phyloP scores from a whole-genome alignment of 768 basidiomycete genomes.

The Pleurotus pulmonarius region DNA sequence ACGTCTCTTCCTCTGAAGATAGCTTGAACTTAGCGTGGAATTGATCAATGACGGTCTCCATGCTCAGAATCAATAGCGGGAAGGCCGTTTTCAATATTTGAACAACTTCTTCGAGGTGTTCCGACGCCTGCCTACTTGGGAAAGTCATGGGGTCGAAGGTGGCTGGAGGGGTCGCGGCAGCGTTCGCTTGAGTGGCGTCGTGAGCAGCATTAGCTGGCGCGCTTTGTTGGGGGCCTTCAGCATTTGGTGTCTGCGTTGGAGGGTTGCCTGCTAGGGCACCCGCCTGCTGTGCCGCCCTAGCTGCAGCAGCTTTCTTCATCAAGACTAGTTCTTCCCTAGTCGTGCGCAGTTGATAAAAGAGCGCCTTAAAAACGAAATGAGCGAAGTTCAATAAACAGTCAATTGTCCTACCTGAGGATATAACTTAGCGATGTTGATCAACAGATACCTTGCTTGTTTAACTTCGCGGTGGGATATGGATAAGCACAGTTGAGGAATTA shows the following conservation, averaged over 20 bases:
- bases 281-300: conserved; percentile 29
- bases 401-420: conserved; percentile 77
- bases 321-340: conserved; percentile 65
- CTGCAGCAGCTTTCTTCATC: conserved; percentile 31
- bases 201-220: conserved; percentile 12
- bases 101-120: conserved; percentile 90
- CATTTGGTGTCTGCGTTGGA: conserved; percentile 11
- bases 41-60: conserved; percentile 98
- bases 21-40: conserved; percentile 88
- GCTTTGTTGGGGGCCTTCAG: conserved; percentile 1
- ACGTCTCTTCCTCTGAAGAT: conserved; percentile 88
- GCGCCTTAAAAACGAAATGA: conserved; percentile 49
- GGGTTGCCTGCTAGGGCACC: background rate
- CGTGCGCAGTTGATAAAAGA: conserved; percentile 94
- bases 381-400: background rate
- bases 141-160: conserved; percentile 22
- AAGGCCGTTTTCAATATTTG: conserved; percentile 94
- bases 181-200: background rate
- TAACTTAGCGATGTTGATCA: conserved; percentile 85
- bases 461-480: conserved; percentile 91
- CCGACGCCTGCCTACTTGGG: conserved; percentile 69
- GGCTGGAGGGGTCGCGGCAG: conserved; percentile 8
- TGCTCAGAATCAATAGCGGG: conserved; percentile 88
- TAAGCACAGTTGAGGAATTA: conserved; percentile 89
- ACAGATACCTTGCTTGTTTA: conserved; percentile 85